phyloP scores from a whole-genome alignment of 345 rosid species.

The Rhizophora mangle region DNA sequence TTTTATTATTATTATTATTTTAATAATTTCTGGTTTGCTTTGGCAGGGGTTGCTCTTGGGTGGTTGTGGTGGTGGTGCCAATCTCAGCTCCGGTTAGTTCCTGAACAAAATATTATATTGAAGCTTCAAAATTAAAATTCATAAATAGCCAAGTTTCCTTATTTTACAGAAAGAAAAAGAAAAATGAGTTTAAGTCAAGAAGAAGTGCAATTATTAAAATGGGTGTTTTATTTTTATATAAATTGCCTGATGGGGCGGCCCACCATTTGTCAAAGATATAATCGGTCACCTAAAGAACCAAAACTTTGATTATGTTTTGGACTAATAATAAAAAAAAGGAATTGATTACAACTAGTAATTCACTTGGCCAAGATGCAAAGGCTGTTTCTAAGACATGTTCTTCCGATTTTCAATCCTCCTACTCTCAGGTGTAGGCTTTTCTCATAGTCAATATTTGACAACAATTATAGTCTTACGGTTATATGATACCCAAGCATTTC shows the following conservation, averaged over 20 bases:
- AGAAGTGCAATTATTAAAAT: background rate
- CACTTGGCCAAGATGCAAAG: background rate
- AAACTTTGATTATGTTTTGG: background rate
- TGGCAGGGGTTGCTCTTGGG: constrained; percentile 74
- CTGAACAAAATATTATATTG: background rate
- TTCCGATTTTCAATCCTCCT: background rate
- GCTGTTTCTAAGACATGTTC: background rate
- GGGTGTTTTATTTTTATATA: background rate
- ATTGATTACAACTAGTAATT: background rate
- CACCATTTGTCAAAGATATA: background rate
- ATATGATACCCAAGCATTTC: constrained; percentile 13
- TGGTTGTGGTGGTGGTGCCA: constrained; percentile 61
- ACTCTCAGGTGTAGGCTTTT: background rate
- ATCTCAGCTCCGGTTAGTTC: constrained; percentile 72
- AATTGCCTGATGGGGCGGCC: background rate
- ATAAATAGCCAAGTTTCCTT: no score
- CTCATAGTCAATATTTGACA: constrained; percentile 12
- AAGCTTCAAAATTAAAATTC: background rate
- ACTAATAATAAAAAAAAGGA: background rate
- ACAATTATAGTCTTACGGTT: background rate
- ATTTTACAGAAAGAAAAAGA: no score
- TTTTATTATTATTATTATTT: background rate
- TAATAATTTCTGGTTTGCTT: background rate
- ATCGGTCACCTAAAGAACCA: background rate
- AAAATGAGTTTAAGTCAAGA: no score